Evolutionary conservation across 768 basidiomycete species (phyloP).

Genomic region (Lactarius evosmus): DNA sequence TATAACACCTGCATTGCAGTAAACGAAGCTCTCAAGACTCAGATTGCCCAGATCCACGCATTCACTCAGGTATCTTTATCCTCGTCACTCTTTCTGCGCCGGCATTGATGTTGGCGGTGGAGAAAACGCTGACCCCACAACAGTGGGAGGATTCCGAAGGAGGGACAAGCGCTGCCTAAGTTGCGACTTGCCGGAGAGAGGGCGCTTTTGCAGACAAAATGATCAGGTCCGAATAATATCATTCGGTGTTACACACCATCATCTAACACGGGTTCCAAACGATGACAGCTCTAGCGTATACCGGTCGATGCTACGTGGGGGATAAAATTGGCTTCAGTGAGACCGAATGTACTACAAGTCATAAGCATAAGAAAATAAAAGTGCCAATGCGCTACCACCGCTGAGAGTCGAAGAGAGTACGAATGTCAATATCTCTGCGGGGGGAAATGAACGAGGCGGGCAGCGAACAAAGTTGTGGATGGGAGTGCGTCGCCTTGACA

Average conservation of each 20-base stretch:
- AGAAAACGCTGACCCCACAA: slow-evolving; percentile 74
- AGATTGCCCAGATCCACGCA: slow-evolving; percentile 81
- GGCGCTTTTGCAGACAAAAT: not conserved
- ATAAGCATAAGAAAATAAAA: not conserved
- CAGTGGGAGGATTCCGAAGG: slow-evolving; percentile 57
- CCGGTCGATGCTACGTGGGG: not conserved
- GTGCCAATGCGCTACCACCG: not conserved
- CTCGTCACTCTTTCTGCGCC: slow-evolving; percentile 1
- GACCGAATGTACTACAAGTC: not conserved
- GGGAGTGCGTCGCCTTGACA: not conserved
- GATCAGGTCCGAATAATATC: not conserved
- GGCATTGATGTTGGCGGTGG: not conserved
- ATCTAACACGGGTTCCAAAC: not conserved
- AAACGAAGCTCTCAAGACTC: slow-evolving; percentile 67
- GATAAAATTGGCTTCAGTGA: not conserved
- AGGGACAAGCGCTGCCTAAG: slow-evolving; percentile 3
- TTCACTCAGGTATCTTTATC: slow-evolving; percentile 69
- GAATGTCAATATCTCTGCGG: not conserved
- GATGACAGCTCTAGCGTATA: no score
- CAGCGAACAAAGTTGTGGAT: not conserved
- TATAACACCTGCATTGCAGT: slow-evolving; percentile 42
- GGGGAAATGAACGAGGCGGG: not conserved
- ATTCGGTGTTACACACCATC: not conserved
- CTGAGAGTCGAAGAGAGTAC: not conserved
- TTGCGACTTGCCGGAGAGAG: not conserved